Base-by-base conservation (phyloP, 768 basidiomycete genomes). In the Coprinopsis marcescibilis region DNA sequence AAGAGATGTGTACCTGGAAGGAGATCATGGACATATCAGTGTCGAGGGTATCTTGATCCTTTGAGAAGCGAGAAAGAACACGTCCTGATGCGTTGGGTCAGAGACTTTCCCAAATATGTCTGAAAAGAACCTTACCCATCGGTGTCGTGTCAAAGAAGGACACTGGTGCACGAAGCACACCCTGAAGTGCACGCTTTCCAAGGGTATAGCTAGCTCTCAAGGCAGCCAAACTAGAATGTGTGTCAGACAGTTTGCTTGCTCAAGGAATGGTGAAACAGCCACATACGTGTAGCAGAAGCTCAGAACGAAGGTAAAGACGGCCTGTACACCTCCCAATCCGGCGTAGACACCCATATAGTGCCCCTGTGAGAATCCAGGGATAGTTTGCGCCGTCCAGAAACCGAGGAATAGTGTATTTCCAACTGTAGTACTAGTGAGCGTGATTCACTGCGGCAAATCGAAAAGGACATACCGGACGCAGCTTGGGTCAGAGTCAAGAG, bases 81-180 rank as follows among this genome's bases (percentile, higher is more conserved):
- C 80, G 65, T 1, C 81, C 81, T 80, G 24, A 24, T 12, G 7
- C 47, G 4, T 37, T n/a, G n/a, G n/a, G n/a, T n/a, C n/a, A n/a
- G n/a, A n/a, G n/a, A n/a, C 26, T 17, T 17, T 17, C 35, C 26
- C 26, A 14, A 23, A 30, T 12, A 50, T 64, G n/a, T 54, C 79
- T n/a, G 4, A 17, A 27, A 20, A 19, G 13, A 7, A 49, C 15
- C 41, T 6, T 53, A 80, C 81, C 80, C 57, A 81, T 72, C 1
- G 81, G 81, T 0, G 84, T 86, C 0, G 83, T 81, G 57, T 89
- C 85, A 57, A 85, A 86, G 66, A 85, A 87, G 2, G 80, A 75
- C 0, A 71, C 60, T 0, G 83, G 79, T 4, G 83, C 83, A 3
- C 72, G 63, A 42, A 89, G 56, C 3, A 89, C 81, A 11, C 71